phyloP scores from a whole-genome alignment of 345 rosid species.

The Aquilaria malaccensis region DNA sequence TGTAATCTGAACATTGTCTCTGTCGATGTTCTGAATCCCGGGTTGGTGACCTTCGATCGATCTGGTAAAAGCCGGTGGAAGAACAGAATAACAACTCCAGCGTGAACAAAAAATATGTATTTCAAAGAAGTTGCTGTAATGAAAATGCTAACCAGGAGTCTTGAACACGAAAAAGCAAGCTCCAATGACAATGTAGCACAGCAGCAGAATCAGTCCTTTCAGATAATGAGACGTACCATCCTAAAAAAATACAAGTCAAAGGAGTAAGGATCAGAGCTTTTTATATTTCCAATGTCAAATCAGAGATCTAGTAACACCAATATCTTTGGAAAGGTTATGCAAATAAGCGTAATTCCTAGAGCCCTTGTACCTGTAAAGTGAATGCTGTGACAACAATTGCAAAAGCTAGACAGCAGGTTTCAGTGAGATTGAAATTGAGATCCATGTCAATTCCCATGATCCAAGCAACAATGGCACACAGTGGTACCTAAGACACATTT shows the following conservation, averaged over 20 bases:
- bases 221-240: slow-evolving; percentile 93
- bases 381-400: slow-evolving; percentile 61
- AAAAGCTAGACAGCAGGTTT: slow-evolving; percentile 74
- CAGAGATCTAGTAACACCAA: not conserved
- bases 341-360: too few relatives aligned
- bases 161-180: slow-evolving; percentile 65
- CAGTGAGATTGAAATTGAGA: slow-evolving; percentile 71
- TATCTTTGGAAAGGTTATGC: not conserved
- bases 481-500: slow-evolving; percentile 46
- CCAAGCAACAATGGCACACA: slow-evolving; percentile 66
- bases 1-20: slow-evolving; percentile 15
- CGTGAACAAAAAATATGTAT: not conserved
- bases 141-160: slow-evolving; percentile 36
- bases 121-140: not conserved
- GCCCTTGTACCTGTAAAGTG: slow-evolving; percentile 54
- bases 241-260: slow-evolving; percentile 22
- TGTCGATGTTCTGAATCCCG: slow-evolving; percentile 16
- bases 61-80: slow-evolving; percentile 12
- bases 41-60: slow-evolving; percentile 11
- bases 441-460: slow-evolving; percentile 72
- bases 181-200: slow-evolving; percentile 64
- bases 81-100: not conserved
- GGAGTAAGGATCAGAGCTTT: too few relatives aligned
- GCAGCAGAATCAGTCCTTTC: slow-evolving; percentile 64
- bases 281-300: not conserved